Evolutionary conservation across 108 stramenopile genomes (phyloP), one percentile per base, ranked within the genome.

Genomic region (Cyclotella atomus): DNA sequence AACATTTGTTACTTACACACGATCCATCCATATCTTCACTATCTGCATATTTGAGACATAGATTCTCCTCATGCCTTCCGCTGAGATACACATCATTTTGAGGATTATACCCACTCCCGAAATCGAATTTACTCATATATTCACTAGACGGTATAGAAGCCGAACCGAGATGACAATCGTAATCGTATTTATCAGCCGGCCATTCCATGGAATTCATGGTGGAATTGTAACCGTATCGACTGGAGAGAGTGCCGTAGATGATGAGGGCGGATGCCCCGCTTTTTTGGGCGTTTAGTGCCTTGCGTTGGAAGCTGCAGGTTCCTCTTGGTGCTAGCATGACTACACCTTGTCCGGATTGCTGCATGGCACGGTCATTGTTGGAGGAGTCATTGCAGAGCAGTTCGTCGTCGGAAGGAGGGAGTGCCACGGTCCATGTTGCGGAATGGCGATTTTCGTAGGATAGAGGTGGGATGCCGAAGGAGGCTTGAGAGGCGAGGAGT

Each of bases 401-500:
- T 3, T 43, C 38, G 35, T 83, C 78, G 43, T 83, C 59, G 17
- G 55, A n/a, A 47, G 82, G 82, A 28, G 82, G 78, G 15, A 70
- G 28, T 17, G 72, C 34, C n/a, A 76, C 77, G 12, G 68, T 33
- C 19, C 12, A 28, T 27, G 30, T 14, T 35, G 14, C 23, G 16
- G 53, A 27, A 35, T 25, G 16, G 1, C 81, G 53, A 16, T 72
- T 23, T 21, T 23, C 14, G 36, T 52, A 76, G 15, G 16, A 15
- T 2, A 61, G 49, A 8, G 64, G 73, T 1, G 41, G 17, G 4
- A 68, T 9, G 9, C 90, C 91, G 76, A 90, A 95, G 21, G 59
- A 76, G 6, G 94, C 94, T 71, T 95, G 90, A 9, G 90, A 90
- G 7, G 87, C 86, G 38, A 90, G 73, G 30, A 89, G 78, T 17